Evolutionary conservation across 495 filamentous ascomycete genomes (phyloP), one percentile per base, ranked within the genome.

Genomic region (Polyplosphaeria fusca): DNA sequence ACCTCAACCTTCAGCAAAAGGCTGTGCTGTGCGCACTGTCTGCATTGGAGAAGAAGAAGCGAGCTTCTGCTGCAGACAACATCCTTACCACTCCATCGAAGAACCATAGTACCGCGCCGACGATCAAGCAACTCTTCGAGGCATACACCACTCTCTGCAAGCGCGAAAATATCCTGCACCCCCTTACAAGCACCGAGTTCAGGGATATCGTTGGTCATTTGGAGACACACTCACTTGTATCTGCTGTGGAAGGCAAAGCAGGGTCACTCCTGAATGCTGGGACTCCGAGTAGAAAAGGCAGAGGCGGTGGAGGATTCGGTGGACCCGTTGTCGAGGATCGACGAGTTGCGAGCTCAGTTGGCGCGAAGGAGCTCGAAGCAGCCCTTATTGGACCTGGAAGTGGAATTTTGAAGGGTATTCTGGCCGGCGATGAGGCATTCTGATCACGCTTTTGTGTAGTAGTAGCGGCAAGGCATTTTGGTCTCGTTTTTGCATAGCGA

Each of bases 1-100:
- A 82, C 1, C 78, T 99, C 39, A 97, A 96, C 65, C 78, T 97
- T 0, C 93, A 99, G 63, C 94, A 97, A 75, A 99, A 96, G 70
- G 93, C 91, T 2, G 90, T 89, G 5, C 79, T 99, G 22, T 97
- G 94, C 71, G 80, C 91, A 0, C 76, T 97, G 24, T 75, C 90
- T 42, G 88, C 89, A 1, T 79, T 92, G 1, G 91, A 96, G 70
- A 87, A 79, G 64, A 73, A 76, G 12, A 85, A 78, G 35, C 63
- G 59, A 3, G 44, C 48, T 14, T 45, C 40, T 26, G 16, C 22
- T 0, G 45, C 61, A 26, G 63, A 62, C 5, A 67, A 40, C 44
- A 56, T 78, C 24, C 67, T 75, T 24, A 37, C 76, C 18, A 86
- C 85, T 0, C 80, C 82, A 0, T 85, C 84, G 0, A 82, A 83